Evolutionary conservation across 2,329 filamentous ascomycete genomes (phyloP).

Genomic region (Hymenoscyphus scutula): DNA sequence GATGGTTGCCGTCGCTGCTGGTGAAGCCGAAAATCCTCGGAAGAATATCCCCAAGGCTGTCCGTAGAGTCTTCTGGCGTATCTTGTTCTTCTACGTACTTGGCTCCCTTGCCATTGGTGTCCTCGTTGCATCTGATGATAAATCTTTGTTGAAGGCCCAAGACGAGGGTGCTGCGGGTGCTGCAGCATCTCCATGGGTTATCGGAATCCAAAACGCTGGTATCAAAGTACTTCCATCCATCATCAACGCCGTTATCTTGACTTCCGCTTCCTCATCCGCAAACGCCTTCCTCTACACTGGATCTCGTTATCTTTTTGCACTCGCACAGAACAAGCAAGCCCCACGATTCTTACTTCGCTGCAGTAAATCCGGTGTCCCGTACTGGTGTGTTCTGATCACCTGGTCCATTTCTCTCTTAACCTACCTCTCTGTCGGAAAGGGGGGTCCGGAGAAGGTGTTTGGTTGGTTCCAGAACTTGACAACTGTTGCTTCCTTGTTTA

Average conservation of each 20-base stretch:
- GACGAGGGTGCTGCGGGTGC: constrained; percentile 45
- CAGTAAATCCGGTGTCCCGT: constrained; percentile 63
- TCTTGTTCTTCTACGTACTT: constrained; percentile 61
- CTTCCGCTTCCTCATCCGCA: constrained; percentile 65
- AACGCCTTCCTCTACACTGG: constrained; percentile 27
- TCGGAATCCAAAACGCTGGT: constrained; percentile 66
- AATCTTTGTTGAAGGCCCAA: constrained; percentile 15
- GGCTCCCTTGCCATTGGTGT: constrained; percentile 48
- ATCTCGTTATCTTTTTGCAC: constrained; percentile 32
- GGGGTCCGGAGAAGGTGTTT: constrained; percentile 44
- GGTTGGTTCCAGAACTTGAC: constrained; percentile 52
- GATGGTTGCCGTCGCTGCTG: constrained; percentile 54
- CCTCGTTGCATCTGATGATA: constrained; percentile 40
- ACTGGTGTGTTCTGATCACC: constrained; percentile 65
- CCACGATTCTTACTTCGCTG: constrained; percentile 57
- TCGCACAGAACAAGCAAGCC: constrained; percentile 64
- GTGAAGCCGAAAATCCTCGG: constrained; percentile 63
- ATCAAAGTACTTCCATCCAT: constrained; percentile 67
- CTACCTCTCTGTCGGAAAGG: constrained; percentile 64
- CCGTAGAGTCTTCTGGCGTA: constrained; percentile 57
- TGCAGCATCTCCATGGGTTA: constrained; percentile 64
- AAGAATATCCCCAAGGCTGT: constrained; percentile 64
- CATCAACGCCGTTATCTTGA: constrained; percentile 74
- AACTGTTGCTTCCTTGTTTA: constrained; percentile 73
- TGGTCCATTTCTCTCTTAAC: constrained; percentile 67